A percentile compares a stretch with the other conserved stretches of the same genome.
Conservation (phyloP, 257 asterid species). For the Solanum habrochaites region DNA sequence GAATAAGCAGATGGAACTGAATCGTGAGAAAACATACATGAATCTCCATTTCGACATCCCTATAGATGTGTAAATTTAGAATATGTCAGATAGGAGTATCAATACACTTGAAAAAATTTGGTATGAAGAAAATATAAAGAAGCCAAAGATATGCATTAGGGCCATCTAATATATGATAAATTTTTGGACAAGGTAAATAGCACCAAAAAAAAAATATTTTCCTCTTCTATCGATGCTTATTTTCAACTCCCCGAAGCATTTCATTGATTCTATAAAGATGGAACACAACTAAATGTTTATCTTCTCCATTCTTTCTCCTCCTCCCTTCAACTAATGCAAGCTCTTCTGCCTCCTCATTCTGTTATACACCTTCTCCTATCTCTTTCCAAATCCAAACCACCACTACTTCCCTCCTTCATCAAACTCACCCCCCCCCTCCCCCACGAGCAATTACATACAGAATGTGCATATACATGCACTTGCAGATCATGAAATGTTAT, state of each 20-base stretch:
- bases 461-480: background rate
- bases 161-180: background rate
- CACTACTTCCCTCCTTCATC: background rate
- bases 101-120: background rate
- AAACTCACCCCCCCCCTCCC: background rate
- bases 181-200: background rate
- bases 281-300: no score
- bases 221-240: background rate
- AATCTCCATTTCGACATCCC: constrained; percentile 88
- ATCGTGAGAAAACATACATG: constrained; percentile 75
- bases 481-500: background rate
- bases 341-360: background rate
- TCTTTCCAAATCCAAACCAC: background rate
- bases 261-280: background rate
- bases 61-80: constrained; percentile 19
- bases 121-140: background rate
- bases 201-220: background rate
- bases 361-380: background rate
- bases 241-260: background rate
- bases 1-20: constrained; percentile 21
- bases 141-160: background rate
- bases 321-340: background rate
- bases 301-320: background rate
- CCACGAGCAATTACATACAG: background rate
- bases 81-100: background rate